Conservation (phyloP, 2,329 filamentous ascomycete species). For the Diaporthe vexans region DNA sequence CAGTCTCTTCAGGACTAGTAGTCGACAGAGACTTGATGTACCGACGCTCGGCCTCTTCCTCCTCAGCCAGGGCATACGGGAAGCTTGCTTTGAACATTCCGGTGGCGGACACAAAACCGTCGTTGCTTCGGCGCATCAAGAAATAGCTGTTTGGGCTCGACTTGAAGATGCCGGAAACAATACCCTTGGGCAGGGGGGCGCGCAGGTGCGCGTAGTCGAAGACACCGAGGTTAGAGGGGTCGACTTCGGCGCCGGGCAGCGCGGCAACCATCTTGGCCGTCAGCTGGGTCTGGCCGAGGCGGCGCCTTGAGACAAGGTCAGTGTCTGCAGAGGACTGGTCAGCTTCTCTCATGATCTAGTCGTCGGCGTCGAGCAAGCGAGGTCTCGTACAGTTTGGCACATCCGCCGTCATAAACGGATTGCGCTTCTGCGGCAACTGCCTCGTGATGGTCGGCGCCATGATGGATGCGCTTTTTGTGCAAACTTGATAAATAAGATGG, state of each 20-base stretch:
- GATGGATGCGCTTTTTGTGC: slow-evolving; percentile 13
- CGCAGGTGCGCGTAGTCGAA: slow-evolving; percentile 98
- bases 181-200: slow-evolving; percentile 90
- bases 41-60: slow-evolving; percentile 82
- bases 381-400: slow-evolving; percentile 63
- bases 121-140: slow-evolving; percentile 90
- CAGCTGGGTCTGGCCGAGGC: slow-evolving; percentile 93
- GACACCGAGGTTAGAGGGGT: slow-evolving; percentile 80
- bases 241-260: slow-evolving; percentile 78
- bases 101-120: slow-evolving; percentile 87
- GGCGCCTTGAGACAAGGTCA: slow-evolving; percentile 85
- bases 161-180: slow-evolving; percentile 93
- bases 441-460: slow-evolving; percentile 45
- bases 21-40: slow-evolving; percentile 87
- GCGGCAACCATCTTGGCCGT: slow-evolving; percentile 83
- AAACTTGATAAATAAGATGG: slow-evolving; percentile 16
- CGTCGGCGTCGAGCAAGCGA: background rate
- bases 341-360: slow-evolving; percentile 38
- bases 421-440: slow-evolving; percentile 61
- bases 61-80: slow-evolving; percentile 78
- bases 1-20: slow-evolving; percentile 91
- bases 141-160: slow-evolving; percentile 94
- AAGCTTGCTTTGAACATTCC: slow-evolving; percentile 95
- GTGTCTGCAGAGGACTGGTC: slow-evolving; percentile 63
- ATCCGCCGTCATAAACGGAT: slow-evolving; percentile 67